Percentiles rank a stretch among this genome's conserved stretches.
phyloP scores from a whole-genome alignment of 2,329 filamentous ascomycete species.

The Diaporthe sp. region DNA sequence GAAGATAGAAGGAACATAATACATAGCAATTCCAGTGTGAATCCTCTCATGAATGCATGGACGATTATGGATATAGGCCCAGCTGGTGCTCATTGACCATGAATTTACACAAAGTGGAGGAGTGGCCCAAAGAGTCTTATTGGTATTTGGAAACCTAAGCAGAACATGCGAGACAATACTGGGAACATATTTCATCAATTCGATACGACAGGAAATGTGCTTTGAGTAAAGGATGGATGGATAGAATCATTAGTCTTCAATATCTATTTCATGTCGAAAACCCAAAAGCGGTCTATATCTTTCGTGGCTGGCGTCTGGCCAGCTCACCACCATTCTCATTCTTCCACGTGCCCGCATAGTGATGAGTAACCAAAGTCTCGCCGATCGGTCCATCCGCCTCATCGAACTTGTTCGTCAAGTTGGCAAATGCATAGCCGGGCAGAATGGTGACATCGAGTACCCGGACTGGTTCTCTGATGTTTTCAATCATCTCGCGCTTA shows the following conservation, averaged over 20 bases:
- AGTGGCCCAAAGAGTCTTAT: too few relatives aligned
- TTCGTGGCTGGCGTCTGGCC: not conserved
- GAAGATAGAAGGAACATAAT: too few relatives aligned
- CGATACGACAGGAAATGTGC: not conserved
- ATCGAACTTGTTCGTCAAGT: not conserved
- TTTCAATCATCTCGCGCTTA: constrained; percentile 5
- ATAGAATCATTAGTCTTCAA: not conserved
- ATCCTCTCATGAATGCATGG: too few relatives aligned
- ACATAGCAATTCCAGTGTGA: too few relatives aligned
- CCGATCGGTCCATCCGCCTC: constrained; percentile 22
- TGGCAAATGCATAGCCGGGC: constrained; percentile 19
- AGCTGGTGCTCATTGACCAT: too few relatives aligned
- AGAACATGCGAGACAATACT: not conserved
- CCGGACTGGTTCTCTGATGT: not conserved
- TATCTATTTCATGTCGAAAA: not conserved
- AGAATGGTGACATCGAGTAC: constrained; percentile 21
- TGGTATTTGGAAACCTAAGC: too few relatives aligned
- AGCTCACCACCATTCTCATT: constrained; percentile 36
- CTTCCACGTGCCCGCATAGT: constrained; percentile 40
- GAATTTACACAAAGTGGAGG: too few relatives aligned
- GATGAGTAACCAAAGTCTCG: constrained; percentile 35
- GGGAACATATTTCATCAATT: not conserved
- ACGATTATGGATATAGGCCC: too few relatives aligned
- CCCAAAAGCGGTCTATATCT: not conserved
- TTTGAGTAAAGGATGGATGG: not conserved